A percentile compares a stretch with the other conserved stretches of the same genome.
Conservation (phyloP, 139 green algal genomes). For the Parachlorella kessleri region DNA sequence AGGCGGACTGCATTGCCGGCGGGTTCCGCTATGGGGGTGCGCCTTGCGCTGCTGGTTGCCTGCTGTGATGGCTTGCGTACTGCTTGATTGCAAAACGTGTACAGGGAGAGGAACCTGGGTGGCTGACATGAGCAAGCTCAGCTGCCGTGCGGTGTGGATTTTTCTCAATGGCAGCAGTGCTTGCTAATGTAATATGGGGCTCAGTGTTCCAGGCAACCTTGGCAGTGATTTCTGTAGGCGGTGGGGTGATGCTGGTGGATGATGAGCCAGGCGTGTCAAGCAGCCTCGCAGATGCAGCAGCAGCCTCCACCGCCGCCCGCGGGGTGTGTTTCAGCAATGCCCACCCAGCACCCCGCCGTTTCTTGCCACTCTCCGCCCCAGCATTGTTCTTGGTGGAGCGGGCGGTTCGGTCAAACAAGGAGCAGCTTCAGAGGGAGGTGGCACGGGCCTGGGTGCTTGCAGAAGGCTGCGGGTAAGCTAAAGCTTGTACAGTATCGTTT, state of each 20-base stretch:
- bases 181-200: too few species aligned
- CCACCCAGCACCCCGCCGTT: slow-evolving; percentile 54
- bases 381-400: slow-evolving; percentile 11
- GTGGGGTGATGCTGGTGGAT: slow-evolving; percentile 14
- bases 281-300: slow-evolving; percentile 36
- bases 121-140: too few species aligned
- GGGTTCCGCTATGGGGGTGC: slow-evolving; percentile 7
- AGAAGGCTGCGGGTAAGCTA: slow-evolving; percentile 3
- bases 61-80: background rate
- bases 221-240: too few species aligned
- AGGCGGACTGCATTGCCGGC: slow-evolving; percentile 31
- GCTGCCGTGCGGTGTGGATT: too few species aligned
- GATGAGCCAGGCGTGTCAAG: slow-evolving; percentile 4
- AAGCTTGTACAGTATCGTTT: background rate
- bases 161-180: too few species aligned
- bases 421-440: slow-evolving; percentile 18
- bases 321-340: slow-evolving; percentile 60
- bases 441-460: background rate
- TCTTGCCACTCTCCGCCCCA: slow-evolving; percentile 38
- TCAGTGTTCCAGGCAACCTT: too few species aligned
- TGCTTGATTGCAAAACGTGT: background rate
- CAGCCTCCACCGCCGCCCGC: slow-evolving; percentile 46
- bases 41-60: background rate
- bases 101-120: too few species aligned
- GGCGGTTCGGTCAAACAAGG: slow-evolving; percentile 22